Conservation (phyloP, 1,139 yeast species). For the Yamadazyma conglobata region DNA sequence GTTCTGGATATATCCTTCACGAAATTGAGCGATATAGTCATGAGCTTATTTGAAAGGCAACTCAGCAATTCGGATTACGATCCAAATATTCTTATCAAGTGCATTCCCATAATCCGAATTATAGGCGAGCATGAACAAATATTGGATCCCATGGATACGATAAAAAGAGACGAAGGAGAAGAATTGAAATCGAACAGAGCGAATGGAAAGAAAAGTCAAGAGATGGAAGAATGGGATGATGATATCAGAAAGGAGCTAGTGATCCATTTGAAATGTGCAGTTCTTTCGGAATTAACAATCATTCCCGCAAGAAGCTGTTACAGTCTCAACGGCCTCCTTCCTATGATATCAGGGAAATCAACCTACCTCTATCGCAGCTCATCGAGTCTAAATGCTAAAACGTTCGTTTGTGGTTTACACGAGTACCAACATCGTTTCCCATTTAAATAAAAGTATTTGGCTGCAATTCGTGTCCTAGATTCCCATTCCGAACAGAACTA, state of each 20-base stretch:
- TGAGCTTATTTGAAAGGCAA: conserved; percentile 23
- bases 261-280: conserved; percentile 1
- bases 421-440: conserved; percentile 6
- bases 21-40: conserved; percentile 16
- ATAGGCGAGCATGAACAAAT: conserved; percentile 14
- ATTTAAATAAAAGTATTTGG: no score
- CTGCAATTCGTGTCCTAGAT: no score
- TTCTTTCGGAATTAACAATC: conserved; percentile 4
- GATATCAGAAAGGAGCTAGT: conserved; percentile 6
- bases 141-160: conserved; percentile 8
- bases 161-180: not conserved
- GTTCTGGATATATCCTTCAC: conserved; percentile 5
- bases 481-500: no score
- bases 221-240: no score
- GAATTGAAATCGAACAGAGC: no score
- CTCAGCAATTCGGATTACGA: conserved; percentile 16
- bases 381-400: conserved; percentile 3
- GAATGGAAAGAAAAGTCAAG: no score
- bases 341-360: not conserved
- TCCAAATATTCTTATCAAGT: conserved; percentile 13
- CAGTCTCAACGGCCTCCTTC: no score
- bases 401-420: conserved; percentile 8
- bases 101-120: conserved; percentile 20
- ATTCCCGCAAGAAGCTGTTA: no score
- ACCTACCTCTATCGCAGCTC: conserved; percentile 2